phyloP scores from a whole-genome alignment of 305 asterid genomes.

The Andrographis paniculata region DNA sequence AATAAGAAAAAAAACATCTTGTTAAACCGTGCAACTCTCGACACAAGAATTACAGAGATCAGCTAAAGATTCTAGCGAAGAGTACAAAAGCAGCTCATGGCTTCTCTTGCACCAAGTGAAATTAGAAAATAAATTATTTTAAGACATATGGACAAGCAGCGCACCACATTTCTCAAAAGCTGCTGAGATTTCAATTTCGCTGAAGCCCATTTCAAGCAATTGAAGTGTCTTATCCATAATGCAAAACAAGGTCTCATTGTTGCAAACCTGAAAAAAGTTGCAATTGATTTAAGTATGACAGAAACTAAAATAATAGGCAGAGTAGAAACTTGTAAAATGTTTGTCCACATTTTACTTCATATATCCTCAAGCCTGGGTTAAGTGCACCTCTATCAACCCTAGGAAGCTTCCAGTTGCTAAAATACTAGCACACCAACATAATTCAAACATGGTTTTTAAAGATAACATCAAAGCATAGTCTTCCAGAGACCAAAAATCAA shows the following conservation, averaged over 20 bases:
- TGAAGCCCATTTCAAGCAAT: constrained; percentile 85
- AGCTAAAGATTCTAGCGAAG: too few relatives aligned
- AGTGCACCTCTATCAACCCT: neutral
- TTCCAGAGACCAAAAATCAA: neutral
- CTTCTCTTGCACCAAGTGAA: constrained; percentile 14
- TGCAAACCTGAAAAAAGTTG: constrained; percentile 41
- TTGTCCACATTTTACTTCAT: neutral
- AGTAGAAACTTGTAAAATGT: constrained; percentile 7
- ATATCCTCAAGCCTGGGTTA: neutral
- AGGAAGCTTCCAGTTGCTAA: neutral
- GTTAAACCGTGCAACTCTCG: too few relatives aligned
- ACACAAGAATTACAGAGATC: too few relatives aligned
- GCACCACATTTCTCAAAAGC: constrained; percentile 86
- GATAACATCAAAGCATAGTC: neutral
- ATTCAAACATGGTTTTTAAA: neutral
- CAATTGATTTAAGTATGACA: constrained; percentile 9
- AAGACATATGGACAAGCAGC: constrained; percentile 20
- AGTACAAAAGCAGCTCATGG: neutral
- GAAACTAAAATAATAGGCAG: neutral
- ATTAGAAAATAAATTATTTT: constrained; percentile 7
- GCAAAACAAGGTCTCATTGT: constrained; percentile 69
- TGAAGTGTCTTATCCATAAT: constrained; percentile 88
- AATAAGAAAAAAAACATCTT: too few relatives aligned
- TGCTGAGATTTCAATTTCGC: constrained; percentile 68
- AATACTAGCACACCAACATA: neutral